Evolutionary conservation across 202 grass and related monocot genomes (phyloP), one percentile per base, ranked within the genome.

Genomic region (Panicum hallii): DNA sequence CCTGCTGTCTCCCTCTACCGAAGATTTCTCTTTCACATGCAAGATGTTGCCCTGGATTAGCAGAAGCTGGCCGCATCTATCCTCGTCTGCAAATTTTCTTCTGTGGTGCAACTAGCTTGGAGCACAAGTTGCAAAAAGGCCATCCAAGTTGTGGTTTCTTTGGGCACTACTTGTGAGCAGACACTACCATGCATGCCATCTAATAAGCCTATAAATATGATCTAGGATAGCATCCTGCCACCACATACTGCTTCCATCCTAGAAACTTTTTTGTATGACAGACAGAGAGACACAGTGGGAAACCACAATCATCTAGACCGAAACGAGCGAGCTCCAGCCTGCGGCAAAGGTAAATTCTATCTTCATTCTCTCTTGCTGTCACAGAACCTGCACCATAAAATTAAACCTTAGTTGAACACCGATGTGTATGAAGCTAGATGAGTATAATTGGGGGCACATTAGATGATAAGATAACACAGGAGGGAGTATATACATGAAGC

Each of bases 141-240:
- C 34, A 22, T 65, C 17, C 89, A 84, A 90, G 38, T 84, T 79
- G 70, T 77, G 23, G 20, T 85, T 56, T 41, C 70, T 69, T 62
- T 74, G 67, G 34, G 43, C 67, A 11, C 30, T 49, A 80, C 75
- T 76, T 85, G 74, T 42, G 44, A 60, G 63, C 85, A 76, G 32
- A 41, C 70, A 40, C 5, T 41, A 77, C 30, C 56, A 22, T 54
- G 15, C 20, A 17, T 72, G 57, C 23, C 52, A 63, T 74, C 7
- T 40, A 11, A 0, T 43, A 19, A 3, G 26, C 76, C 81, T 88
- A 91, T 91, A 91, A 91, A 84, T 81, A 72, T 43, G 38, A 43
- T 12, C 11, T 32, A 22, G 46, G 47, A 78, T 67, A 4, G 8
- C 53, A 67, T 45, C 57, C 40, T 56, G 38, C 20, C 45, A 13